These are phyloP conservation scores for Westerdykella sp. DNA, from an alignment of 2,329 filamentous ascomycete species.

Conservation along the genomic window DNA sequence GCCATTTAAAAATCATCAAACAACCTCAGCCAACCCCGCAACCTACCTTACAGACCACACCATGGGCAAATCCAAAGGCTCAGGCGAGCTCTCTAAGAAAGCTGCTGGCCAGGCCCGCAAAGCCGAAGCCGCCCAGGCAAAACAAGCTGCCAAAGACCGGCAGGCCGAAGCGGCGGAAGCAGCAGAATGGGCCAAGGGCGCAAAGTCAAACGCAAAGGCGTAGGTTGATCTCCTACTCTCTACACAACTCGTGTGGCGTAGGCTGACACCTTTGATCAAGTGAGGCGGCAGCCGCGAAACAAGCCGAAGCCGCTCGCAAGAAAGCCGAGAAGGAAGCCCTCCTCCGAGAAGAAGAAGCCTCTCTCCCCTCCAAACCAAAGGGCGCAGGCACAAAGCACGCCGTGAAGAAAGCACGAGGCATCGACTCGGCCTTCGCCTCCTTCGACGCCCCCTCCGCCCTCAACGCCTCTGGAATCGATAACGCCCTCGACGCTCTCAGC, in stretches of 20 bases:
- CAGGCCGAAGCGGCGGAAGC: slow-evolving; percentile 64
- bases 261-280: slow-evolving; percentile 43
- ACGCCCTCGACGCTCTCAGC: slow-evolving; percentile 80
- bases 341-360: slow-evolving; percentile 74
- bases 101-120: slow-evolving; percentile 84
- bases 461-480: slow-evolving; percentile 84
- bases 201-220: slow-evolving; percentile 85
- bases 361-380: slow-evolving; percentile 57
- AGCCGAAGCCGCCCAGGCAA: slow-evolving; percentile 76
- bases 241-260: slow-evolving; percentile 2
- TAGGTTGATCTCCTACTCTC: slow-evolving; percentile 42
- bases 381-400: slow-evolving; percentile 60
- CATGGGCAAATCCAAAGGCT: slow-evolving; percentile 45
- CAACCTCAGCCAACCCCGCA: neutral
- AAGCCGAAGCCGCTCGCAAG: slow-evolving; percentile 73
- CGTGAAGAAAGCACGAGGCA: slow-evolving; percentile 53
- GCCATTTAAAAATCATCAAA: neutral
- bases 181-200: slow-evolving; percentile 74
- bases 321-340: slow-evolving; percentile 88
- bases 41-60: neutral
- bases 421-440: slow-evolving; percentile 55
- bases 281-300: slow-evolving; percentile 77
- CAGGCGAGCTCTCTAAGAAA: slow-evolving; percentile 78
- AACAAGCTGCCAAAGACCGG: slow-evolving; percentile 64
- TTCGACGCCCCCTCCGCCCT: slow-evolving; percentile 50